phyloP scores from a whole-genome alignment of 108 stramenopile species.

The Nitzschia putrida region DNA sequence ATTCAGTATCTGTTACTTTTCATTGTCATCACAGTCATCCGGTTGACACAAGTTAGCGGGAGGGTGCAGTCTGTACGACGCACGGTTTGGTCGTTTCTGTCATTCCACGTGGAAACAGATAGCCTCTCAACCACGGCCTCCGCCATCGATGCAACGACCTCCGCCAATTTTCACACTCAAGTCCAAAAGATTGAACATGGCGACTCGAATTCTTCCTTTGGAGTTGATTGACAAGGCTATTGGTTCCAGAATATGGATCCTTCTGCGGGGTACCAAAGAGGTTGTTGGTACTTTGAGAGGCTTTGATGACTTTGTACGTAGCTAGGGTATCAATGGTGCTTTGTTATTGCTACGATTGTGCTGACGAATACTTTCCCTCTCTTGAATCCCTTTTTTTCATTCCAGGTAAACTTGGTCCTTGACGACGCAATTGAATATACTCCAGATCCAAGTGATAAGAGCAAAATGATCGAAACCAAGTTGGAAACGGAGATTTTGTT shows the following conservation, averaged over 20 bases:
- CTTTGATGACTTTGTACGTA: conserved; percentile 86
- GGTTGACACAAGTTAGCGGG: too few species aligned
- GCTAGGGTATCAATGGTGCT: background rate
- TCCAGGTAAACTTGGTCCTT: conserved; percentile 73
- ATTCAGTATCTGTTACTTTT: too few species aligned
- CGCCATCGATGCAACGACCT: too few species aligned
- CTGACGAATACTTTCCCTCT: background rate
- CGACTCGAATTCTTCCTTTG: conserved; percentile 79
- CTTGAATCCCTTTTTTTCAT: background rate
- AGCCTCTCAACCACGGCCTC: background rate
- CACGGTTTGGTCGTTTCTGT: too few species aligned
- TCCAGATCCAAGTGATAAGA: conserved; percentile 70
- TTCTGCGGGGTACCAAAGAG: conserved; percentile 86
- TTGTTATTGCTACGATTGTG: background rate
- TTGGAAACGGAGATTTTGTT: conserved; percentile 82
- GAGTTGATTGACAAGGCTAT: conserved; percentile 91
- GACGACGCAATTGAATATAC: conserved; percentile 89
- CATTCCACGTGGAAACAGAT: background rate
- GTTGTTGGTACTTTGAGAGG: conserved; percentile 80
- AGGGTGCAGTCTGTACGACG: too few species aligned
- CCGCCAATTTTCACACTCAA: background rate
- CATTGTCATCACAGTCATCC: too few species aligned
- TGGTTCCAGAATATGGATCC: conserved; percentile 86
- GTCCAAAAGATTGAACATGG: conserved; percentile 23
- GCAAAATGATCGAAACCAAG: conserved; percentile 62